phyloP scores from a whole-genome alignment of 164 flowering plant species.

The Piper betle region DNA sequence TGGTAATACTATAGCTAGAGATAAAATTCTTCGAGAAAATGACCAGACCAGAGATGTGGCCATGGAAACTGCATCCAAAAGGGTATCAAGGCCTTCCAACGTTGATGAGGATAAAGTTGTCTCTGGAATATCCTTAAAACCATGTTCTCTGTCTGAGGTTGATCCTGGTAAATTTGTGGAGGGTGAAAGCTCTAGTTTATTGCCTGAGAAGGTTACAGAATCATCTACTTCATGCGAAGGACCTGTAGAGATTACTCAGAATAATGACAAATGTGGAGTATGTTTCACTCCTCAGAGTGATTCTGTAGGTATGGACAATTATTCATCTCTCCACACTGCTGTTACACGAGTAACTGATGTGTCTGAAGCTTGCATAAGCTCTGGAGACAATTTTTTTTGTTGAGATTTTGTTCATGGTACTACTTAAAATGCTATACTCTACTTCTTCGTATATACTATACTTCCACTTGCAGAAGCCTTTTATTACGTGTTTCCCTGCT shows the following conservation, averaged over 20 bases:
- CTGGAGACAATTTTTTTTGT: not conserved
- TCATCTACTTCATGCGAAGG: conserved; percentile 7
- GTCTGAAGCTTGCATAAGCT: not conserved
- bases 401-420: not conserved
- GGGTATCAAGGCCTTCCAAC: conserved; percentile 1
- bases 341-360: conserved; percentile 7
- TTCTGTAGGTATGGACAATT: conserved; percentile 8
- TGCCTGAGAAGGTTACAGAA: conserved; percentile 1
- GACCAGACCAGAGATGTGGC: conserved; percentile 6
- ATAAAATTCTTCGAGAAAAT: not conserved
- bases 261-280: conserved; percentile 7
- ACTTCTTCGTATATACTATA: too few relatives aligned
- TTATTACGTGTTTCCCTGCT: too few relatives aligned
- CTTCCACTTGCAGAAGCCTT: too few relatives aligned
- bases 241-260: conserved; percentile 1
- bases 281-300: conserved; percentile 8
- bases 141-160: conserved; percentile 4
- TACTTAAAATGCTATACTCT: not conserved
- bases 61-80: conserved; percentile 1
- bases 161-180: conserved; percentile 6
- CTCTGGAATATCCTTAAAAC: not conserved
- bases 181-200: conserved; percentile 3
- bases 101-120: conserved; percentile 11
- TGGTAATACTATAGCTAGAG: not conserved
- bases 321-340: conserved; percentile 7